phyloP scores from a whole-genome alignment of 2,329 filamentous ascomycete species.

The Neoscytalidium dimidiatum region DNA sequence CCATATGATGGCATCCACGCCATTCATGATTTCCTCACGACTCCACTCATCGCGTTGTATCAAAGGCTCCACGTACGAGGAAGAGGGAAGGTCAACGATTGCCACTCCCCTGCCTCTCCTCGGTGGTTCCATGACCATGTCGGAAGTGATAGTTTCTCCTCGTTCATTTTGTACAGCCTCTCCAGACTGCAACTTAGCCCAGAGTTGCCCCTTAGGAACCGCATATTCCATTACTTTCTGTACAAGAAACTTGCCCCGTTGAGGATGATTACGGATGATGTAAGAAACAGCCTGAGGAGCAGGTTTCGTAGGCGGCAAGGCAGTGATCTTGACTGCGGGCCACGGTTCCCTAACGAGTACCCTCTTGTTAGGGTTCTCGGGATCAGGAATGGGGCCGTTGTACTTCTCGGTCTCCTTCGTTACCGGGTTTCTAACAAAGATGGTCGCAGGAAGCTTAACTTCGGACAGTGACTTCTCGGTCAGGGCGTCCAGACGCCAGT shows the following conservation, averaged over 20 bases:
- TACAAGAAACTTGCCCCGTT: conserved; percentile 78
- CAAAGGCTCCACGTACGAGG: conserved; percentile 69
- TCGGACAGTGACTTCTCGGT: conserved; percentile 65
- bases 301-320: conserved; percentile 69
- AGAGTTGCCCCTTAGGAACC: conserved; percentile 62
- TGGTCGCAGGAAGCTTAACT: conserved; percentile 66
- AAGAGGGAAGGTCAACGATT: conserved; percentile 75
- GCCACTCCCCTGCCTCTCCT: conserved; percentile 73
- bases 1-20: conserved; percentile 75
- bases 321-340: conserved; percentile 67
- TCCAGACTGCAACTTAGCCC: conserved; percentile 62
- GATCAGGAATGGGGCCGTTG: conserved; percentile 64
- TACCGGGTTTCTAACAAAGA: conserved; percentile 66
- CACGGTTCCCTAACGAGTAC: conserved; percentile 77
- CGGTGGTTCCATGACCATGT: conserved; percentile 77
- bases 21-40: conserved; percentile 63
- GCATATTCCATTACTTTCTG: conserved; percentile 65
- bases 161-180: conserved; percentile 63
- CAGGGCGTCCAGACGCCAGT: conserved; percentile 72
- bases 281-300: conserved; percentile 77
- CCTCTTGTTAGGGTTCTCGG: conserved; percentile 60
- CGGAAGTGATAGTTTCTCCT: conserved; percentile 73
- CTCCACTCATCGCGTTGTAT: conserved; percentile 73
- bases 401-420: conserved; percentile 70
- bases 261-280: conserved; percentile 70